Base-by-base conservation (phyloP, 768 basidiomycete species). In the Porphyrellus cyaneotinctus region DNA sequence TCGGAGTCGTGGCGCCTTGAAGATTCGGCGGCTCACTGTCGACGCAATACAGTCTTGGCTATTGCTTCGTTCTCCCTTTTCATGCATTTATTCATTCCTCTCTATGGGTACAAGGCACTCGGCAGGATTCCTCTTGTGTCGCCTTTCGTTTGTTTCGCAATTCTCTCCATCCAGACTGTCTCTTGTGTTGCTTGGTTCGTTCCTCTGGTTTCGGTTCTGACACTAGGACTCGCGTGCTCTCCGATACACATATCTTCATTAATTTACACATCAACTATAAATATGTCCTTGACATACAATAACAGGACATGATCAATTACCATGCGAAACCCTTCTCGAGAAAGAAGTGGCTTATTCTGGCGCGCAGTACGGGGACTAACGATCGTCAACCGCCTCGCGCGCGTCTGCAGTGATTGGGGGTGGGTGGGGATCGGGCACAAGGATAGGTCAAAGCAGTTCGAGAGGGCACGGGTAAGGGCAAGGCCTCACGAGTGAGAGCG, bases 81-180 rank as follows among this genome's bases (percentile, higher is more conserved):
- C 42, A 58, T 67, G 65, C 60, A 54, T 65, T 63, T 71, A 70
- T 69, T 71, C 59, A 71, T 64, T 58, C 51, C 54, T 58, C 54
- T 69, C 57, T 56, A 67, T 65, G 69, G 68, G 67, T 49, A 43
- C 51, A 42, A 54, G 58, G 55, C 57, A 30, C 57, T 56, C n/a
- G n/a, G 36, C 51, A 60, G 57, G 53, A 64, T 59, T 51, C n/a
- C n/a, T n/a, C n/a, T n/a, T n/a, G n/a, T n/a, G n/a, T n/a, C n/a
- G n/a, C n/a, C n/a, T n/a, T n/a, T n/a, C n/a, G n/a, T n/a, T n/a
- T n/a, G n/a, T n/a, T 11, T 26, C 43, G 26, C n/a, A n/a, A n/a
- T 37, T 45, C 32, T 54, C 41, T 45, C 37, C 42, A 14, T 47
- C 36, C 43, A 59, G 53, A 59, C 50, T 47, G 1, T 37, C 28